phyloP scores from a whole-genome alignment of 1,139 yeast genomes.

The Yamadazyma membranifaciens region DNA sequence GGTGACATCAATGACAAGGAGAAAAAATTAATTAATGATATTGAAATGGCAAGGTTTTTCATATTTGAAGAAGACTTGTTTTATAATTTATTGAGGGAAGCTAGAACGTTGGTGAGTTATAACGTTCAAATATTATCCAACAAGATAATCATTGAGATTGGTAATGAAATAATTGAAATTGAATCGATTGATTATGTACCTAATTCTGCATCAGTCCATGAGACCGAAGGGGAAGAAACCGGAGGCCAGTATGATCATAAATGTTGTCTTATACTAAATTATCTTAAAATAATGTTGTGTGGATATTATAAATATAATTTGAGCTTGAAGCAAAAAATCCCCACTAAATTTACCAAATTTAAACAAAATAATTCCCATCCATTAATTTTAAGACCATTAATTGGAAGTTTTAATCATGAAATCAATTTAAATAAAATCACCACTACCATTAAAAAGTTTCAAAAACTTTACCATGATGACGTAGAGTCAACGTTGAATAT shows the following conservation, averaged over 20 bases:
- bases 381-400: constrained; percentile 59
- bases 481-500: constrained; percentile 20
- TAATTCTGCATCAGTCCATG: constrained; percentile 29
- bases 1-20: constrained; percentile 21
- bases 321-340: constrained; percentile 43
- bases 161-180: constrained; percentile 68
- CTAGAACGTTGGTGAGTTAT: constrained; percentile 66
- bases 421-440: constrained; percentile 43
- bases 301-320: constrained; percentile 56
- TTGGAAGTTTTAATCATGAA: constrained; percentile 70
- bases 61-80: constrained; percentile 85
- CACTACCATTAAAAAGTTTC: constrained; percentile 36
- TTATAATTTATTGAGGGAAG: constrained; percentile 72
- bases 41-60: constrained; percentile 62
- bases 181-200: constrained; percentile 50
- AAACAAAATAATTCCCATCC: constrained; percentile 48
- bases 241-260: constrained; percentile 32
- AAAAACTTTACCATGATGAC: constrained; percentile 16
- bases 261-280: constrained; percentile 54
- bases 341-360: constrained; percentile 53
- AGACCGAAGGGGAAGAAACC: constrained; percentile 36
- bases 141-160: constrained; percentile 64
- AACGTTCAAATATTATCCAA: constrained; percentile 68
- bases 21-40: constrained; percentile 40
- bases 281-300: constrained; percentile 60